Conservation (phyloP, 331 rosid genomes). For the Phaseolus coccineus region DNA sequence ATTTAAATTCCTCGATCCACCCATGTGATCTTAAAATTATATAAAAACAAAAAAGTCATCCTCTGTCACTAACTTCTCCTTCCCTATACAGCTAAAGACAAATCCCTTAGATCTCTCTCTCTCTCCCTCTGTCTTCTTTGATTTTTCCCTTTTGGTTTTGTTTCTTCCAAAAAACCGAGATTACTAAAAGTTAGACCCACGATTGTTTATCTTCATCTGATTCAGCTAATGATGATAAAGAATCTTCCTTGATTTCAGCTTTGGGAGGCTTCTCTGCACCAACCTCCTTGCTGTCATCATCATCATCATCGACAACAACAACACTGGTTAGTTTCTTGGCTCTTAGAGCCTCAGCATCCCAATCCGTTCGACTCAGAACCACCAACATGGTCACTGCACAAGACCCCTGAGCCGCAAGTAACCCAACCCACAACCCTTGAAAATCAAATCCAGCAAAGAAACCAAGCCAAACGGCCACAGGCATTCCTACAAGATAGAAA, state of each 20-base stretch:
- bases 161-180: neutral
- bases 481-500: conserved; percentile 93
- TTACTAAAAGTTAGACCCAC: conserved; percentile 50
- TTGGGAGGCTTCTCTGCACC: conserved; percentile 44
- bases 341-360: conserved; percentile 70
- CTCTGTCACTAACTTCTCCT: conserved; percentile 30
- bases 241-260: conserved; percentile 60
- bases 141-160: neutral
- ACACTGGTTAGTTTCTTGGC: conserved; percentile 65
- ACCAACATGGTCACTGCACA: conserved; percentile 88
- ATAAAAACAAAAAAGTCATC: conserved; percentile 33
- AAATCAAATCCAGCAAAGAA: conserved; percentile 78
- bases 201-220: conserved; percentile 53
- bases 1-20: conserved; percentile 38
- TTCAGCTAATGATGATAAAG: conserved; percentile 44
- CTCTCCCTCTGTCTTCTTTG: neutral
- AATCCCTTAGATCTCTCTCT: conserved; percentile 16
- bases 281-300: conserved; percentile 45
- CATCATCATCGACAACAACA: conserved; percentile 38
- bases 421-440: conserved; percentile 84
- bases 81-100: conserved; percentile 42
- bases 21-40: conserved; percentile 29
- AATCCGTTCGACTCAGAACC: conserved; percentile 70
- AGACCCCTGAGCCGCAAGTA: conserved; percentile 81
- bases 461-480: conserved; percentile 74